Base-by-base conservation (phyloP, 202 grass and related monocot genomes). In the Zoysia matrella region DNA sequence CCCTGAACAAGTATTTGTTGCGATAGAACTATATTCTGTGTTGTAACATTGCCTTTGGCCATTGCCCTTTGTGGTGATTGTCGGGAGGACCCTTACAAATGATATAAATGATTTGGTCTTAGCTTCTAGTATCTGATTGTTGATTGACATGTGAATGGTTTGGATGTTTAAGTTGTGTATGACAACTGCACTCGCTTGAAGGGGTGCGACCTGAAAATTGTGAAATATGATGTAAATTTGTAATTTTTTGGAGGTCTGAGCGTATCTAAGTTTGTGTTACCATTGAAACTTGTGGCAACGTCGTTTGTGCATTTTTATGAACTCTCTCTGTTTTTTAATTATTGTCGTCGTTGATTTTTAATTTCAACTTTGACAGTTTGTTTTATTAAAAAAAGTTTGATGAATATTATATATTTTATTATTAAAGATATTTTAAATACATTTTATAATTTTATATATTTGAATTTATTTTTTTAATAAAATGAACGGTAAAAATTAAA, bases 1-100 rank as follows among this genome's bases (percentile, higher is more conserved):
- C 22, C 22, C 22, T 83, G 67, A 82, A 68, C 71, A 65, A 56
- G 50, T 83, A 60, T 47, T 80, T 83, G 75, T 65, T 75, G 75
- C 78, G 80, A 9, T 80, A 75, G 80, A 83, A 83, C 84, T 52
- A 67, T 83, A 76, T 86, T 78, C 11, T 83, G 80, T 76, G 79
- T 48, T 74, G 63, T 79, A 66, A 80, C 79, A 55, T 86, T 75
- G 63, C 42, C 55, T 45, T 47, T 9, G 43, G 22, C 22, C 74
- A 50, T 52, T 70, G 14, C 76, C 61, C 63, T 48, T 6, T 61
- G 52, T 65, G 62, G 44, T 60, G 18, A 70, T 86, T 82, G 79
- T 40, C 78, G 53, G 54, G 78, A 83, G 74, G 82, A 42, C 39
- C 3, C 3, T 22, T 22, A 22, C n/a, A n/a, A n/a, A n/a, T n/a